Evolutionary conservation across 2,329 filamentous ascomycete species (phyloP), one percentile per base, ranked within the genome.

Genomic region (Fusarium sp.): DNA sequence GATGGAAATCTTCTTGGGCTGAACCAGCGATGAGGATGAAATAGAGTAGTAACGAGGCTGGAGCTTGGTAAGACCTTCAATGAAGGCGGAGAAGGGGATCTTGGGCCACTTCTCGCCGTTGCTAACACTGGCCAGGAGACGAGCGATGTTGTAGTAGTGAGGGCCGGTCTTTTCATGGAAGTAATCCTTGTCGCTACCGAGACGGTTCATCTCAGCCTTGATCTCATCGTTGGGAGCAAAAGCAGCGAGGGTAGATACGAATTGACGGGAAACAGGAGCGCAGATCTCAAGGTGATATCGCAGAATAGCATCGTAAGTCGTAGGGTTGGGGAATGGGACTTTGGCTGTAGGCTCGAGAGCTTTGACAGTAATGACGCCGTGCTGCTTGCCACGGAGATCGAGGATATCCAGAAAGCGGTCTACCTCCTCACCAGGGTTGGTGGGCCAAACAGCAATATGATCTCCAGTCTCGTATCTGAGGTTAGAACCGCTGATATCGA

Each of bases 1-100:
- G 72, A 99, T 91, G 59, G 95, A 92, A 67, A 99, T 93, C 81
- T 93, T 94, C 79, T 96, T 89, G 75, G 95, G 93, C 75, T 99
- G 93, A 13, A 96, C 93, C 8, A 93, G 77, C 7, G 95, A 97
- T 1, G 95, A 98, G 1, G 96, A 99, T 3, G 95, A 99, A 77
- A 99, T 99, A 45, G 96, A 99, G 82, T 99, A 99, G 84, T 98
- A 99, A 45, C 95, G 92, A 35, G 95, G 94, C 78, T 99, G 95
- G 54, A 99, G 88, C 83, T 97, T 98, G 79, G 89, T 91, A 61
- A 99, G 79, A 66, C 92, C 91, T 82, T 99, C 95, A 67, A 99
- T 93, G 70, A 98, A 88, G 70, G 93, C 88, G 8, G 95, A 97
- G 80, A 99, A 98, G 13, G 95, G 96, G 53, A 97, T 88, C 51